Evolutionary conservation across 1,284 basidiomycete genomes (phyloP).

Genomic region (Cutaneotrichosporon sp.): DNA sequence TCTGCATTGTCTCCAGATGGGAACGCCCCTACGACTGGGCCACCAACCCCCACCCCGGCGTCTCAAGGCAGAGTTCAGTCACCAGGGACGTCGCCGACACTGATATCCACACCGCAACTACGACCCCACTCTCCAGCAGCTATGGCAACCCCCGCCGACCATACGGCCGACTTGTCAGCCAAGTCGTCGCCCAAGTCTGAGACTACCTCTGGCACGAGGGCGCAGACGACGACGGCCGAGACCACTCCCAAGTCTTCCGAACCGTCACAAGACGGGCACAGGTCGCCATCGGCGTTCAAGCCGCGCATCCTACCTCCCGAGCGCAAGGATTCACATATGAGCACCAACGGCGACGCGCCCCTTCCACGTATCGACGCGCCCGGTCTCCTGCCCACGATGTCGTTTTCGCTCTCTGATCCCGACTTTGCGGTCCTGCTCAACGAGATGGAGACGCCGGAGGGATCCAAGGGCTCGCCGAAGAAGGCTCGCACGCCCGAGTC

Average conservation of each 20-base stretch:
- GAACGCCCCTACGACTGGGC: neutral
- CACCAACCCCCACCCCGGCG: neutral
- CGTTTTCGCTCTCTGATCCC: conserved; percentile 53
- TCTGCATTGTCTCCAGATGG: neutral
- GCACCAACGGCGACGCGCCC: conserved; percentile 1
- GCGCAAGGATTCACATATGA: conserved; percentile 3
- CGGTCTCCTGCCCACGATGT: conserved; percentile 47
- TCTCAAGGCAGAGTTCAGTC: neutral
- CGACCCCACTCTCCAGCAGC: neutral
- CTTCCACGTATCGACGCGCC: conserved; percentile 47
- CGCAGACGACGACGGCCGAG: conserved; percentile 5
- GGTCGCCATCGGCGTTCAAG: neutral
- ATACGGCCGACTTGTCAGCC: conserved; percentile 9
- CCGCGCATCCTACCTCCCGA: neutral
- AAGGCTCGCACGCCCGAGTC: neutral
- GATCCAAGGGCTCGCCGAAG: conserved; percentile 1
- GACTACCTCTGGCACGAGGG: conserved; percentile 4
- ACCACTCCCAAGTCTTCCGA: conserved; percentile 6
- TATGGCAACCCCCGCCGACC: neutral
- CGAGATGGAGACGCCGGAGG: conserved; percentile 32
- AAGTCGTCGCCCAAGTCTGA: conserved; percentile 10
- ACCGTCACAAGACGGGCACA: conserved; percentile 10
- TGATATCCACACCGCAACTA: neutral
- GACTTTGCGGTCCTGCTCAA: conserved; percentile 53
- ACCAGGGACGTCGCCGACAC: neutral